phyloP scores from a whole-genome alignment of 1,139 yeast genomes.

The Wickerhamomyces sp. region DNA sequence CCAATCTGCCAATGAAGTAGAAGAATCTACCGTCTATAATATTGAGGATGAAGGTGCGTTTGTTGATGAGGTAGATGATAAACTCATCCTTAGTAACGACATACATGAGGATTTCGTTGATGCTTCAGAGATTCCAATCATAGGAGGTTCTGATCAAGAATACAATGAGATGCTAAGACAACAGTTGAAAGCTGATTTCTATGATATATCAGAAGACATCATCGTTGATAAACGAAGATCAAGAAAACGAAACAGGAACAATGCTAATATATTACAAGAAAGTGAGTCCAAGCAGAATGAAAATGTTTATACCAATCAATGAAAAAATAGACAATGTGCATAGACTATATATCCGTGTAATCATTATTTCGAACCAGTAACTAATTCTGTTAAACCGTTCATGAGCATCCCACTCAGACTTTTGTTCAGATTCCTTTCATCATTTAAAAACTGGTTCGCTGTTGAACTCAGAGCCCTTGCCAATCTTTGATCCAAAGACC shows the following conservation, averaged over 20 bases:
- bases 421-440: conserved; percentile 24
- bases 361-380: conserved; percentile 37
- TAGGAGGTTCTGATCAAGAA: background rate
- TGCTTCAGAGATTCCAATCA: background rate
- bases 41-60: conserved; percentile 2
- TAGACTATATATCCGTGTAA: background rate
- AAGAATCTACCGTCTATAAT: no score
- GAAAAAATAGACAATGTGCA: background rate
- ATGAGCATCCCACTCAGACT: conserved; percentile 23
- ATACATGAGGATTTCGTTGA: background rate
- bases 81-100: no score
- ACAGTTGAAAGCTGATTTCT: no score
- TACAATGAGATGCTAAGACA: background rate
- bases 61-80: no score
- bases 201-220: conserved; percentile 2
- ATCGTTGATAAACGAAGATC: conserved; percentile 9
- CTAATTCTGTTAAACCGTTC: conserved; percentile 42
- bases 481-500: conserved; percentile 16
- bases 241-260: background rate
- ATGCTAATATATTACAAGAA: background rate
- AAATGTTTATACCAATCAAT: background rate
- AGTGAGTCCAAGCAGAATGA: background rate
- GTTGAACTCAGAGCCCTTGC: conserved; percentile 19
- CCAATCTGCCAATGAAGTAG: conserved; percentile 1
- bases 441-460: conserved; percentile 15